Base-by-base conservation (phyloP, 495 filamentous ascomycete species). In the Talaromyces borbonicus region DNA sequence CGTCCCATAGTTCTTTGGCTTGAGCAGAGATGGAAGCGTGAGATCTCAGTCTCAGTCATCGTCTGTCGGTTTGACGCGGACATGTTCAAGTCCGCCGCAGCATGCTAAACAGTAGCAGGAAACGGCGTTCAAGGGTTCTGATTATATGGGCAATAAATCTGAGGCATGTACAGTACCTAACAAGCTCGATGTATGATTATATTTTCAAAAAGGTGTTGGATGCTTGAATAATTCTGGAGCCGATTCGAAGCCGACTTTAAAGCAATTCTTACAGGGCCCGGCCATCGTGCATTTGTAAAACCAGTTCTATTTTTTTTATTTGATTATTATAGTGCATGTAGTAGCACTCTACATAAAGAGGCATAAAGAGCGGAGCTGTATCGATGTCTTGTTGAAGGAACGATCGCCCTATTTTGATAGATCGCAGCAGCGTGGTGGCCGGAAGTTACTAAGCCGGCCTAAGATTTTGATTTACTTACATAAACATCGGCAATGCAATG, bases 151-250 rank as follows among this genome's bases (percentile, higher is more conserved):
- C 19, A 38, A 38, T 38, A 16, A 20, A 38, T 38, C 22, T 4
- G 16, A 38, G n/a, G 35, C 35, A 38, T 38, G 35, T 38, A 38
- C 25, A 42, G 24, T 42, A 42, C n/a, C 22, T 8, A 25, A 42
- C 27, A 9, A 42, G 25, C 24, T 25, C 8, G 27, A 42, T n/a
- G 27, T 25, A 27, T 9, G 19, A 22, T 22, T 42, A 15, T 22
- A 7, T 41, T 24, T 25, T 3, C 37, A 41, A 41, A 8, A 16
- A 38, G 35, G 29, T n/a, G n/a, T n/a, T n/a, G n/a, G n/a, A n/a
- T n/a, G n/a, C n/a, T n/a, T n/a, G n/a, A n/a, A n/a, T n/a, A n/a
- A n/a, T n/a, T n/a, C n/a, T n/a, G n/a, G n/a, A n/a, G n/a, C n/a
- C n/a, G n/a, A n/a, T n/a, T n/a, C n/a, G n/a, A n/a, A n/a, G n/a